Conservation (phyloP, 2,329 filamentous ascomycete genomes). For the Trichoderma koningiopsis region DNA sequence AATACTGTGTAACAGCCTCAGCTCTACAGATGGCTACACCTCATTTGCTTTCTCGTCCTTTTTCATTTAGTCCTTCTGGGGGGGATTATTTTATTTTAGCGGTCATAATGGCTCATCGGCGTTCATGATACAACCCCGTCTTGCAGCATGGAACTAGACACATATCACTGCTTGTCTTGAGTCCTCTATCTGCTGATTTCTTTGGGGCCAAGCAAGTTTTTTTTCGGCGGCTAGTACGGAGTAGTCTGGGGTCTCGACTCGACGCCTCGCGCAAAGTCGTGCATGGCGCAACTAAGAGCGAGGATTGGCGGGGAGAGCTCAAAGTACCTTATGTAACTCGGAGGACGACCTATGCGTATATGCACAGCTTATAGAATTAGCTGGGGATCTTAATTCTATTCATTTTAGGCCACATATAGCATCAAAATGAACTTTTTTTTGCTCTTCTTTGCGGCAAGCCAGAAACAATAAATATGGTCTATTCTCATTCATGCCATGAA, state of each 20-base stretch:
- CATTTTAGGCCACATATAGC: not conserved
- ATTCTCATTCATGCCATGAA: conserved; percentile 11
- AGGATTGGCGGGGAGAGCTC: conserved; percentile 3
- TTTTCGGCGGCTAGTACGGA: not conserved
- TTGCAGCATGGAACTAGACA: conserved; percentile 4
- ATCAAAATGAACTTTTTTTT: not conserved
- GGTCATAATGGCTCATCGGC: conserved; percentile 20
- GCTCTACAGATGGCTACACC: not conserved
- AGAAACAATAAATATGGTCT: not conserved
- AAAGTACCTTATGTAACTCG: not conserved
- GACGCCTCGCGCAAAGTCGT: not conserved
- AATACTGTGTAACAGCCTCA: conserved; percentile 61
- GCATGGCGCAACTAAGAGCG: conserved; percentile 8
- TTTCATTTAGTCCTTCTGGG: not conserved
- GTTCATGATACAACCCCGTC: conserved; percentile 14
- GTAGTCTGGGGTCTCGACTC: not conserved
- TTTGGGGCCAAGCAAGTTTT: not conserved
- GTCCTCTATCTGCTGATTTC: not conserved
- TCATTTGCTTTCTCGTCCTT: not conserved
- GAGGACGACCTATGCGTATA: not conserved
- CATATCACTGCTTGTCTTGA: not conserved
- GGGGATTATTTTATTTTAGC: conserved; percentile 17
- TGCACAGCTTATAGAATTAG: conserved; percentile 1
- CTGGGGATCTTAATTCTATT: not conserved
- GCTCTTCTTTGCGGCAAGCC: not conserved